phyloP scores from a whole-genome alignment of 2,329 filamentous ascomycete genomes.

The Nemania abortiva region DNA sequence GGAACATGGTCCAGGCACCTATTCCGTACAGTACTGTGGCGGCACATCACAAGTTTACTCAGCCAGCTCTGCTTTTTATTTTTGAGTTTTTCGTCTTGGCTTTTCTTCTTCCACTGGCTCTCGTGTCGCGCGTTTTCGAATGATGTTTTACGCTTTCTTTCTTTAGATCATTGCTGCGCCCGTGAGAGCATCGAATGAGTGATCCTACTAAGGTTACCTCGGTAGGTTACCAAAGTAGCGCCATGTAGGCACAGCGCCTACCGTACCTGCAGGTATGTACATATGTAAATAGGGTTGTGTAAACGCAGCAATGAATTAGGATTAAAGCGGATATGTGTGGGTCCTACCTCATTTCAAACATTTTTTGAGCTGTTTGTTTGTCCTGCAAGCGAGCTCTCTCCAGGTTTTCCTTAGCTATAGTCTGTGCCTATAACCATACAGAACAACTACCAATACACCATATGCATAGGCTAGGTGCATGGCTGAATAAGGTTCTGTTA shows the following conservation, averaged over 20 bases:
- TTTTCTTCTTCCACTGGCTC: too few relatives aligned
- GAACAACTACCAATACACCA: neutral
- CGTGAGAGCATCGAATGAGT: neutral
- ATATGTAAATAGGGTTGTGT: neutral
- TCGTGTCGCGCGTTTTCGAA: neutral
- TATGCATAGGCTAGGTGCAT: neutral
- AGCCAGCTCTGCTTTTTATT: conserved; percentile 4
- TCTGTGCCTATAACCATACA: too few relatives aligned
- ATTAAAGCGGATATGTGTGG: conserved; percentile 17
- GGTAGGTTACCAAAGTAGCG: neutral
- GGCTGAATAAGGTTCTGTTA: neutral
- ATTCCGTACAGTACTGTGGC: neutral
- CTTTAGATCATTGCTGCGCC: neutral
- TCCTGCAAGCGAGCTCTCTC: neutral
- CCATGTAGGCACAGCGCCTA: neutral
- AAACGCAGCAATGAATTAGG: conserved; percentile 16
- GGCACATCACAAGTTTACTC: neutral
- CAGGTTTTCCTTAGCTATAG: neutral
- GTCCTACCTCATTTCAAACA: conserved; percentile 27
- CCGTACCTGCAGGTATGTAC: neutral
- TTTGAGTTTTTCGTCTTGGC: neutral
- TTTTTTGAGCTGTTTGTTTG: conserved; percentile 10
- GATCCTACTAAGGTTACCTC: neutral
- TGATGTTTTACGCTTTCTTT: neutral
- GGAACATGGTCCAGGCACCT: conserved; percentile 14